These are phyloP conservation scores for Neofusicoccum laricinum DNA, from an alignment of 2,329 filamentous ascomycete genomes.

Conservation along the genomic window DNA sequence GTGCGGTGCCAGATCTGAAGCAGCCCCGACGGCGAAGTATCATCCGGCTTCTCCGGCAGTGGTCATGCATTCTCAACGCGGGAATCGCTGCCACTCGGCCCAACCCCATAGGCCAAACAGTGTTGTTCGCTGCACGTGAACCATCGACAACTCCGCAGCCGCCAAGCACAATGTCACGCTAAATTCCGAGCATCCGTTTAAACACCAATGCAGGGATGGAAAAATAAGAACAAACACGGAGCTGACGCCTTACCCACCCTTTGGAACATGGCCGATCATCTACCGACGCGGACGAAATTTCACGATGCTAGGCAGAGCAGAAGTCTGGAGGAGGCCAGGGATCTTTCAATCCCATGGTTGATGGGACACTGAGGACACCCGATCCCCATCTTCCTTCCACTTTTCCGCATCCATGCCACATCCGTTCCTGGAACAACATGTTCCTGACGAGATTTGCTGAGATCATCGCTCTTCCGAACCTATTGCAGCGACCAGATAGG, in stretches of 20 bases:
- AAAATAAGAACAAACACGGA: neutral
- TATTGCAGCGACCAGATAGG: neutral
- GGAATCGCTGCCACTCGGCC: neutral
- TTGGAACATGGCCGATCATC: neutral
- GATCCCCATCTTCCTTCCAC: neutral
- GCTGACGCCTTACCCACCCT: neutral
- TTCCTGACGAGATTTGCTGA: neutral
- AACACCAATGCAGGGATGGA: neutral
- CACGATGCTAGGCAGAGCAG: neutral
- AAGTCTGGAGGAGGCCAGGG: neutral
- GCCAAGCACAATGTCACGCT: neutral
- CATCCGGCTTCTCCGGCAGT: neutral
- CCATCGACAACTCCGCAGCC: neutral
- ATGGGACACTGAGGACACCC: neutral
- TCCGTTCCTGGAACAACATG: neutral
- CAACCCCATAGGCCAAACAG: too few relatives aligned
- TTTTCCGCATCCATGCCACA: neutral
- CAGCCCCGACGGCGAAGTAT: neutral
- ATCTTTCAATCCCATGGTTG: neutral
- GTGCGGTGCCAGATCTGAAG: neutral
- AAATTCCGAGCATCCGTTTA: neutral
- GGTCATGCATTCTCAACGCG: neutral
- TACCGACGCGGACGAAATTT: neutral
- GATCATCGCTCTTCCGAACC: neutral
- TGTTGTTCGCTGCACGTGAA: neutral